Base-by-base conservation (phyloP, 306 rosid species). In the Bauhinia variegata region DNA sequence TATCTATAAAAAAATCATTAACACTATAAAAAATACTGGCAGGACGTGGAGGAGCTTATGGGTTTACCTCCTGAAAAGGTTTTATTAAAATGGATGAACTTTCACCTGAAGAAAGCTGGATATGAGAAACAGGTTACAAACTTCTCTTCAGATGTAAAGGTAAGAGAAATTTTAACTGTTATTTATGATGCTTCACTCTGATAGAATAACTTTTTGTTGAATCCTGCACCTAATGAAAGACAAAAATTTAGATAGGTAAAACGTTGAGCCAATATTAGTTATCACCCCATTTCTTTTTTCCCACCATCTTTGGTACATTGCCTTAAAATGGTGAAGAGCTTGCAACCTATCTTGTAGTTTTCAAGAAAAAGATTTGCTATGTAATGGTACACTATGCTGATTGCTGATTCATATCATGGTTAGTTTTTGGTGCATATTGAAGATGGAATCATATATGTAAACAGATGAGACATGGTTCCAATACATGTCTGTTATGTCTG, bases 21-120 rank as follows among this genome's bases (percentile, higher is more conserved):
- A 30, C 42, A 15, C 59, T 8, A 8, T 43, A 38, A 78, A 23
- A 39, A 61, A 17, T 54, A 51, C 58, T 76, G 49, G 68, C 92
- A 95, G 99, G 99, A 95, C 10, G 99, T 88, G 83, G 99, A 95
- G 81, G 99, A 95, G 83, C 99, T 95, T 69, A 58, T 95, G 68
- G 86, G 90, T 65, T 89, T 95, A 75, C 68, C 99, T 23, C 99
- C 99, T 13, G 99, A 95, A 43, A 95, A 95, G 84, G 87, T 95
- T 74, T 76, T 95, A 70, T 73, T 95, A 64, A 95, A 95, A 87
- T 95, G 99, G 99, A 95, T 95, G 99, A 95, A 95, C 78, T 95
- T 88, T 67, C 99, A 95, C 80, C 75, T 95, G 65, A 90, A 90
- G 78, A 95, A 90, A 78, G 89, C 88, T 67, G 99, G 99, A 70